Conservation (phyloP, 2,329 filamentous ascomycete species). For the Colletotrichum godetiae region DNA sequence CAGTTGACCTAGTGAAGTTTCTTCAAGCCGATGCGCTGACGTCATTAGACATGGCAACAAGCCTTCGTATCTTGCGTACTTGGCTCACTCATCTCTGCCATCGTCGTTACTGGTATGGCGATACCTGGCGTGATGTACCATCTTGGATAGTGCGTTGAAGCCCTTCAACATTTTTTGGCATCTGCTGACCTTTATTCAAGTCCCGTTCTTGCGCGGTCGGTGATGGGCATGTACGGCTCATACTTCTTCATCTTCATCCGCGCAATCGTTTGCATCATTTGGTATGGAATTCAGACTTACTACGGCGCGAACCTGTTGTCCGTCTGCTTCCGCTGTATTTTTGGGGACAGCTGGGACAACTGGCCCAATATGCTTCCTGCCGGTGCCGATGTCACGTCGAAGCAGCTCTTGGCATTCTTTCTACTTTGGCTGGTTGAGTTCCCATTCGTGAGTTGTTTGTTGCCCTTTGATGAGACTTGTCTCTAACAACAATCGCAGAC, state of each 20-base stretch:
- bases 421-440: slow-evolving; percentile 51
- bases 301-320: slow-evolving; percentile 41
- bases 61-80: slow-evolving; percentile 41
- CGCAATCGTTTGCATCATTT: slow-evolving; percentile 46
- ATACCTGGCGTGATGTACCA: slow-evolving; percentile 42
- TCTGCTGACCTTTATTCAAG: slow-evolving; percentile 14
- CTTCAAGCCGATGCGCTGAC: slow-evolving; percentile 4
- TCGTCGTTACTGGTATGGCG: slow-evolving; percentile 42
- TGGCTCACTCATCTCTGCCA: slow-evolving; percentile 39
- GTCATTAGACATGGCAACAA: slow-evolving; percentile 40
- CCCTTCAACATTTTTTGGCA: rapidly evolving
- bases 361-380: slow-evolving; percentile 46
- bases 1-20: neutral
- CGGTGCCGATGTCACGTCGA: slow-evolving; percentile 46
- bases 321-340: slow-evolving; percentile 46
- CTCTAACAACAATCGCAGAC: slow-evolving; percentile 31
- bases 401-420: slow-evolving; percentile 50
- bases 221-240: slow-evolving; percentile 55
- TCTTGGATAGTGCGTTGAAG: slow-evolving; percentile 39
- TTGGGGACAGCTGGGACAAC: slow-evolving; percentile 45
- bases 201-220: slow-evolving; percentile 50
- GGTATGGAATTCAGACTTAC: slow-evolving; percentile 42
- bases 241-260: slow-evolving; percentile 52
- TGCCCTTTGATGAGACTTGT: neutral
- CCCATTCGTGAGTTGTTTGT: slow-evolving; percentile 45